Conservation (phyloP, 2,329 filamentous ascomycete genomes). For the Paraconiothyrium sp. region DNA sequence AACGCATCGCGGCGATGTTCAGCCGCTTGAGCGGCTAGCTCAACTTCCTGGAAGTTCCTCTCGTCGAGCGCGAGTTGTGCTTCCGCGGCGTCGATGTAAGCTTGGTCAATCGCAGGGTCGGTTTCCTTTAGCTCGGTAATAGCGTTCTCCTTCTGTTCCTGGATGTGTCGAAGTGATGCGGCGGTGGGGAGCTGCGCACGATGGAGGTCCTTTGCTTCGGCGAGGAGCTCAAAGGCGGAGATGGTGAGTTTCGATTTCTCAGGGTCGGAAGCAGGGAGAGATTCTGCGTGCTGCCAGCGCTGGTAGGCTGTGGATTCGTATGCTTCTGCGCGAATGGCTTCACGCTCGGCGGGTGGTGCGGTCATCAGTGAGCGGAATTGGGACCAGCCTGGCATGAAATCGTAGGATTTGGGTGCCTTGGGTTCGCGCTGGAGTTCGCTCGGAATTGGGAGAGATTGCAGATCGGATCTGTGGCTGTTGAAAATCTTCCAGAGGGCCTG, state of each 20-base stretch:
- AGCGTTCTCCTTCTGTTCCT: background rate
- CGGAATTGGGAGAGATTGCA: slow-evolving; percentile 30
- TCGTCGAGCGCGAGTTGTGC: slow-evolving; percentile 7
- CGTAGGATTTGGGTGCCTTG: slow-evolving; percentile 32
- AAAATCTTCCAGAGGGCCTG: slow-evolving; percentile 80
- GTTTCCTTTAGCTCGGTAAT: background rate
- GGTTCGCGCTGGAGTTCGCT: slow-evolving; percentile 18
- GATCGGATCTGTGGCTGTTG: slow-evolving; percentile 38
- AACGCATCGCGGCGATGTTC: slow-evolving; percentile 22
- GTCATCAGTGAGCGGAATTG: slow-evolving; percentile 39
- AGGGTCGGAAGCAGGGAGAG: slow-evolving; percentile 26
- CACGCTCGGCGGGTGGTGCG: slow-evolving; percentile 29
- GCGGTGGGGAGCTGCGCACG: slow-evolving; percentile 29
- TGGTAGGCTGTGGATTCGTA: slow-evolving; percentile 37
- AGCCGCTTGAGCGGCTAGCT: slow-evolving; percentile 19
- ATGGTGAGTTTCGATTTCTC: slow-evolving; percentile 32
- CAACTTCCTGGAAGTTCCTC: slow-evolving; percentile 1
- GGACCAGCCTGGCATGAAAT: slow-evolving; percentile 37
- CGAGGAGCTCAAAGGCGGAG: slow-evolving; percentile 40
- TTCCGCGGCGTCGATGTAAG: background rate
- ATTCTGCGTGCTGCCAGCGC: slow-evolving; percentile 34
- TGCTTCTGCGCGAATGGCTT: slow-evolving; percentile 32
- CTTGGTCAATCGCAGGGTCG: background rate
- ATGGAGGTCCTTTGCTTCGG: slow-evolving; percentile 40
- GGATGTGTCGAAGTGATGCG: slow-evolving; percentile 5